phyloP scores from a whole-genome alignment of 2,329 filamentous ascomycete species.

The Cylindrodendrum hubeiense region DNA sequence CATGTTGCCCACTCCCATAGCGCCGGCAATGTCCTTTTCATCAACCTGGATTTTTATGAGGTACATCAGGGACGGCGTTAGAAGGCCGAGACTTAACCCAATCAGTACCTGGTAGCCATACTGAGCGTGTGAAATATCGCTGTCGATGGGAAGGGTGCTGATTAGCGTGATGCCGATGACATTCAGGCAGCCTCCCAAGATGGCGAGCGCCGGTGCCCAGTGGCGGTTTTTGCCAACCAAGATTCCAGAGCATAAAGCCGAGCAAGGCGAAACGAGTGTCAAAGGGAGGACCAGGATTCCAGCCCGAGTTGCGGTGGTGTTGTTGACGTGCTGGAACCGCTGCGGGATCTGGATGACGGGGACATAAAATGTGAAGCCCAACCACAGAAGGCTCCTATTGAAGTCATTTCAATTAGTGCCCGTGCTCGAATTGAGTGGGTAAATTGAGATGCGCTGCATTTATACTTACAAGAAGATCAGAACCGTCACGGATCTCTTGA shows the following conservation, averaged over 20 bases:
- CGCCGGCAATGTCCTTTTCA: constrained; percentile 8
- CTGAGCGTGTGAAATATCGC: background rate
- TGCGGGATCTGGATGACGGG: constrained; percentile 14
- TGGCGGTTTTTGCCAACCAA: constrained; percentile 5
- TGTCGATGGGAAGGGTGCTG: background rate
- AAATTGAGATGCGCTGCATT: too few relatives aligned
- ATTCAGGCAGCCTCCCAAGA: background rate
- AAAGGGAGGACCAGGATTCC: constrained; percentile 6
- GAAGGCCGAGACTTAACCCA: constrained; percentile 1
- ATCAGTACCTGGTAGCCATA: constrained; percentile 7
- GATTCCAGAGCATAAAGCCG: constrained; percentile 3
- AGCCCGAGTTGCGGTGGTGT: constrained; percentile 2
- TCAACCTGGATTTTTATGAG: constrained; percentile 7
- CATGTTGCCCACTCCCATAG: constrained; percentile 1
- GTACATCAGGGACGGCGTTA: constrained; percentile 12
- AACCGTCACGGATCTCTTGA: background rate
- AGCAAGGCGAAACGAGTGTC: constrained; percentile 9
- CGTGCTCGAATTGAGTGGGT: too few relatives aligned
- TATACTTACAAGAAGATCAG: background rate
- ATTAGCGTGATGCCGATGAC: constrained; percentile 8
- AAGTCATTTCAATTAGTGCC: background rate
- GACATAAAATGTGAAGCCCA: constrained; percentile 15
- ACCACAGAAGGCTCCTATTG: constrained; percentile 3
- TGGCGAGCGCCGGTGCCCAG: background rate
- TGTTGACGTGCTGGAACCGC: constrained; percentile 15